Conservation (phyloP, 768 basidiomycete genomes). For the Lactarius evosmus region DNA sequence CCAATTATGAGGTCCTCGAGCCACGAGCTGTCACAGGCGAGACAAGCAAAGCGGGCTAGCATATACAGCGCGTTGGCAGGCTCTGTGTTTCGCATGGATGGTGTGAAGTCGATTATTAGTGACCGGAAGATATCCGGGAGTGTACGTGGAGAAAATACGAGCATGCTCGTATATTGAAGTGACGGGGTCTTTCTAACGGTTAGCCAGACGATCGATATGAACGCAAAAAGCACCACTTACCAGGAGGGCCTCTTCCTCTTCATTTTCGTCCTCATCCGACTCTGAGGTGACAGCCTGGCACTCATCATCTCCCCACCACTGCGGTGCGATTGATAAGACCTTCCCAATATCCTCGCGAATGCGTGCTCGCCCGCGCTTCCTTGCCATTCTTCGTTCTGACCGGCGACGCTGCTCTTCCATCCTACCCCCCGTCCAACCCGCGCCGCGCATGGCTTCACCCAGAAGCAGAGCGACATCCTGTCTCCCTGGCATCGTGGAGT, state of each 20-base stretch:
- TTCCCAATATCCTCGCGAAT: slow-evolving; percentile 58
- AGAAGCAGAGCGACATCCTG: slow-evolving; percentile 84
- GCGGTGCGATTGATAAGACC: slow-evolving; percentile 51
- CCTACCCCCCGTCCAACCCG: slow-evolving; percentile 77
- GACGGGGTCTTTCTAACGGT: slow-evolving; percentile 56
- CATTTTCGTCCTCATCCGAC: slow-evolving; percentile 45
- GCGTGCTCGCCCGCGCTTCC: slow-evolving; percentile 49
- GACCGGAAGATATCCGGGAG: slow-evolving; percentile 78
- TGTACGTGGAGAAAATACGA: slow-evolving; percentile 83
- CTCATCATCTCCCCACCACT: slow-evolving; percentile 64
- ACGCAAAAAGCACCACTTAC: slow-evolving; percentile 36
- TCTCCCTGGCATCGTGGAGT: slow-evolving; percentile 75
- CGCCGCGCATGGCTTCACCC: slow-evolving; percentile 82
- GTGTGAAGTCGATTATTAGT: slow-evolving; percentile 71
- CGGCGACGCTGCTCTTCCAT: slow-evolving; percentile 65
- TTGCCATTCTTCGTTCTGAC: slow-evolving; percentile 56
- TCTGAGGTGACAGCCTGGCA: slow-evolving; percentile 33
- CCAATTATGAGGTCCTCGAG: slow-evolving; percentile 89
- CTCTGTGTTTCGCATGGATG: slow-evolving; percentile 68
- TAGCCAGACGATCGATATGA: background rate
- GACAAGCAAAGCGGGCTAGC: slow-evolving; percentile 87
- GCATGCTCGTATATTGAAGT: slow-evolving; percentile 80
- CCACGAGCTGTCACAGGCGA: slow-evolving; percentile 89
- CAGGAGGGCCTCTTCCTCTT: slow-evolving; percentile 49
- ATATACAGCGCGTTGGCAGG: slow-evolving; percentile 92